Percentiles rank a stretch among this genome's conserved stretches.
phyloP scores from a whole-genome alignment of 1,284 basidiomycete species.

The Fomitopsis pinicola region DNA sequence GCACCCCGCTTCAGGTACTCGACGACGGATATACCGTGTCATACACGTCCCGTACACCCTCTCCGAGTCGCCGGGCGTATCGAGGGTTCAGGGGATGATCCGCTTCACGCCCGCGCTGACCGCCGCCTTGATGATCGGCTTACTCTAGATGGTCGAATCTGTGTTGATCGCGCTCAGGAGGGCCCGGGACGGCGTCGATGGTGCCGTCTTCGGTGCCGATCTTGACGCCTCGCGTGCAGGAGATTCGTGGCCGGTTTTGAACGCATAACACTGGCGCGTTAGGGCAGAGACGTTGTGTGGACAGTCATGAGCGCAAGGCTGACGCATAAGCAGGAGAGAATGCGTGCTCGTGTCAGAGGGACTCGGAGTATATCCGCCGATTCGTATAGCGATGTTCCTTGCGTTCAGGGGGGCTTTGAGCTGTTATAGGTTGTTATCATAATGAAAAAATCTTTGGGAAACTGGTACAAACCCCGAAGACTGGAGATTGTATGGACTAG shows the following conservation, averaged over 20 bases:
- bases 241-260: conserved; percentile 9
- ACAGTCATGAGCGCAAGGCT: neutral
- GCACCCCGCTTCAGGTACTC: neutral
- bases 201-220: conserved; percentile 12
- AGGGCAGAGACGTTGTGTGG: conserved; percentile 8
- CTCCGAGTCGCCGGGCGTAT: conserved; percentile 11
- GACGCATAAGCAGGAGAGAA: neutral
- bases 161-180: conserved; percentile 12
- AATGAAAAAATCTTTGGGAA: too few species aligned
- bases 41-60: conserved; percentile 10
- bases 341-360: conserved; percentile 11
- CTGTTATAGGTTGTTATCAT: too few species aligned
- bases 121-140: conserved; percentile 12
- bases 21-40: conserved; percentile 7
- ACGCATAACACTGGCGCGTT: conserved; percentile 7
- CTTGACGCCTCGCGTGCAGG: conserved; percentile 11
- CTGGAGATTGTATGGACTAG: too few species aligned
- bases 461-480: too few species aligned
- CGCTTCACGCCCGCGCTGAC: conserved; percentile 16
- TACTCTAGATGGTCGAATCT: conserved; percentile 5
- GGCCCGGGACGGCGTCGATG: conserved; percentile 10
- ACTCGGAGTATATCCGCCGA: neutral
- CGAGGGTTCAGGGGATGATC: conserved; percentile 16
- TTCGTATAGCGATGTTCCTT: too few species aligned
- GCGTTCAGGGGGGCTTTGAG: too few species aligned